Percentiles rank a stretch among this genome's conserved stretches.
These are phyloP conservation scores for Hylodesmum podocarpum DNA, from an alignment of 306 rosid genomes.

Conservation along the genomic window DNA sequence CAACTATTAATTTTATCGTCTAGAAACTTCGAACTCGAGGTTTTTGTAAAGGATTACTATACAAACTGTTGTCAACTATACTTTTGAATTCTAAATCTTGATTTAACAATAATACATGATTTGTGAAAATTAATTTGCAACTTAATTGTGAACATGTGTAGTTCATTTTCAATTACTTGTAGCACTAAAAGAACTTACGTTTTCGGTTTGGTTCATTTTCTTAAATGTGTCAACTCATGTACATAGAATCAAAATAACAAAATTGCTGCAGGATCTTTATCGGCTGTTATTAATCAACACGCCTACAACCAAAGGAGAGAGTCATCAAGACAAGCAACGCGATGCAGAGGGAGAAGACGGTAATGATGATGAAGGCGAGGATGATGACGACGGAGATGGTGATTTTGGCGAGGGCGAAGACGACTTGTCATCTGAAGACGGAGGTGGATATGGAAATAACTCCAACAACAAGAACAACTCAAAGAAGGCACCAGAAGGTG, in stretches of 20 bases:
- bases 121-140: background rate
- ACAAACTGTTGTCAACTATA: background rate
- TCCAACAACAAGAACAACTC: constrained; percentile 64
- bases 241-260: background rate
- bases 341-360: constrained; percentile 69
- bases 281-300: constrained; percentile 25
- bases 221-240: background rate
- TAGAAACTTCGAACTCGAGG: background rate
- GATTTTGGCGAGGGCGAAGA: constrained; percentile 74
- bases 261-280: constrained; percentile 50
- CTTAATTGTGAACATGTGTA: no score
- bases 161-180: background rate
- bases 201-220: background rate
- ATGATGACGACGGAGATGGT: constrained; percentile 61
- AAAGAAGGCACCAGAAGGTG: constrained; percentile 71
- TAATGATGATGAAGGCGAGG: constrained; percentile 54
- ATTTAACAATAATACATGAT: background rate
- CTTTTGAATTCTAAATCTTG: background rate
- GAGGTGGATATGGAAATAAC: constrained; percentile 57
- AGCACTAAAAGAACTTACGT: background rate
- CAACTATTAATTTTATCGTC: background rate
- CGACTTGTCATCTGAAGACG: constrained; percentile 82
- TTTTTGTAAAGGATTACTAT: background rate
- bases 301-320: constrained; percentile 41
- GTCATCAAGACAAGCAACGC: constrained; percentile 40